Conservation (phyloP, 1,139 yeast species). For the Pichia sp. region DNA sequence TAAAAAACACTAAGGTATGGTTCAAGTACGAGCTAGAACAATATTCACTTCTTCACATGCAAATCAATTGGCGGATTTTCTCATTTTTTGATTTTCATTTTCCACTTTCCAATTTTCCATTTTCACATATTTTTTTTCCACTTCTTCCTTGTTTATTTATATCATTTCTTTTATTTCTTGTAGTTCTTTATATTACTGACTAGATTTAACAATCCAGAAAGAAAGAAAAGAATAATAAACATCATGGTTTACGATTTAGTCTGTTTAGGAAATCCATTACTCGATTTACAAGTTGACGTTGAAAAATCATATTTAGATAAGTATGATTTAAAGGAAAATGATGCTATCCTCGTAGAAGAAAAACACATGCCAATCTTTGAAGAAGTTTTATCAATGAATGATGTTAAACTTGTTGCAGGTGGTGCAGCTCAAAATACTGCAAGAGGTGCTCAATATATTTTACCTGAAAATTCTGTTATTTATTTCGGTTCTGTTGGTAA, state of each 20-base stretch:
- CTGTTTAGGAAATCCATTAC: slow-evolving; percentile 70
- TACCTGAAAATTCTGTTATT: slow-evolving; percentile 77
- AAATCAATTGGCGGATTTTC: no score
- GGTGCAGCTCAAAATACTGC: slow-evolving; percentile 99
- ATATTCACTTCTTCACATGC: no score
- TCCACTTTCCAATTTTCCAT: no score
- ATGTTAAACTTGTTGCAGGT: slow-evolving; percentile 81
- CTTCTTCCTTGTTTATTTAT: no score
- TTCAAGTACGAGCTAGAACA: no score
- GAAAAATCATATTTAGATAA: slow-evolving; percentile 62
- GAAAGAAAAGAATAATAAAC: no score
- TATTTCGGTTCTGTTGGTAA: slow-evolving; percentile 97
- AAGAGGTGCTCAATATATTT: slow-evolving; percentile 92
- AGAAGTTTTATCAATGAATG: slow-evolving; percentile 60
- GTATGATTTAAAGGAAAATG: slow-evolving; percentile 83
- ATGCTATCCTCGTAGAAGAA: slow-evolving; percentile 89
- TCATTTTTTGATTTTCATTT: no score
- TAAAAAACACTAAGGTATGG: no score
- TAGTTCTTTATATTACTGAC: not conserved
- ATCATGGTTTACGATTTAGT: slow-evolving; percentile 56
- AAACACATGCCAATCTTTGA: slow-evolving; percentile 81
- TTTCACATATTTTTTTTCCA: no score
- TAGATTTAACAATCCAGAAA: no score
- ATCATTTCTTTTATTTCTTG: not conserved
- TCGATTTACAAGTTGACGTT: slow-evolving; percentile 84